These are phyloP conservation scores for Cynanchum wilfordii DNA, from an alignment of 257 asterid genomes.

Conservation along the genomic window DNA sequence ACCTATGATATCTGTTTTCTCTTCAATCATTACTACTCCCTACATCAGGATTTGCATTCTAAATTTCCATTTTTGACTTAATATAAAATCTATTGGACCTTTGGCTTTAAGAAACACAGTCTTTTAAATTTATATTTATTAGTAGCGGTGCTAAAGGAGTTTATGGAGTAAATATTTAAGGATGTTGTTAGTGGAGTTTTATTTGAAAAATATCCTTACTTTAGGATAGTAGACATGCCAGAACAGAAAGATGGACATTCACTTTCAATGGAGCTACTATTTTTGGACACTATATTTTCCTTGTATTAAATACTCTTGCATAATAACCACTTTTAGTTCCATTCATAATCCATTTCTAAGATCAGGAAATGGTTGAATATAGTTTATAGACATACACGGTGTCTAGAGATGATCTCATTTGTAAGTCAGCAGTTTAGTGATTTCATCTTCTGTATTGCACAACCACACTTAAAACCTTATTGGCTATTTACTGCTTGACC, in stretches of 20 bases:
- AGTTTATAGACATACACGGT: background rate
- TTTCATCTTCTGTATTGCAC: background rate
- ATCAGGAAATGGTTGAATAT: background rate
- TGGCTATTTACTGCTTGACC: background rate
- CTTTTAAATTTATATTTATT: too few relatives aligned
- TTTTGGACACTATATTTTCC: constrained; percentile 9
- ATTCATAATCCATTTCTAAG: background rate
- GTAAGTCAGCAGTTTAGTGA: background rate
- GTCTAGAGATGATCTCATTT: background rate
- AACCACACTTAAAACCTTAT: background rate
- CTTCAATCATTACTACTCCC: background rate
- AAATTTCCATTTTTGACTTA: too few relatives aligned
- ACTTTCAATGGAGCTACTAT: background rate
- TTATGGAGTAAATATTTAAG: too few relatives aligned
- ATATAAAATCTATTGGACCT: too few relatives aligned
- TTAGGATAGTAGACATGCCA: too few relatives aligned
- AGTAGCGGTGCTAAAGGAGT: too few relatives aligned
- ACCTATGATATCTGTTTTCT: background rate
- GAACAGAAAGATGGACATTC: too few relatives aligned
- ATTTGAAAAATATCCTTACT: too few relatives aligned
- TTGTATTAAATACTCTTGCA: background rate
- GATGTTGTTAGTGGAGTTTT: too few relatives aligned
- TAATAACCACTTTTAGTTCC: background rate
- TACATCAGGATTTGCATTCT: too few relatives aligned
- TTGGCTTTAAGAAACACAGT: too few relatives aligned